A percentile compares a stretch with the other conserved stretches of the same genome.
phyloP scores from a whole-genome alignment of 352 stramenopile species.

The Pythium folliculosum region DNA sequence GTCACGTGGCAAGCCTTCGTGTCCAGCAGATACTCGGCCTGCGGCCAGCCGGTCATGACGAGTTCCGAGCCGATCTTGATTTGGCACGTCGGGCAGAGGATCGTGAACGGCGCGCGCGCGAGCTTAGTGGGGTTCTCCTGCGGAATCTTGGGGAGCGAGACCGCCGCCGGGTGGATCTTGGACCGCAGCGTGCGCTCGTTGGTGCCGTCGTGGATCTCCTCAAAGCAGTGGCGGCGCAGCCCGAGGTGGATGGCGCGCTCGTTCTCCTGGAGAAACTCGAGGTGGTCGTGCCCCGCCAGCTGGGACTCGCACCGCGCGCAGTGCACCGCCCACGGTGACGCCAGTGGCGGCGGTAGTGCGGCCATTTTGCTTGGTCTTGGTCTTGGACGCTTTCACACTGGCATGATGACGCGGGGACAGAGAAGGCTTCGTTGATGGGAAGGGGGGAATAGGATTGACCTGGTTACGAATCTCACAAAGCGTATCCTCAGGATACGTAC shows the following conservation, averaged over 20 bases:
- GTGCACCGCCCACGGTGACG: slow-evolving; percentile 22
- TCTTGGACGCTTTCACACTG: not conserved
- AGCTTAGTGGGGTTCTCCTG: slow-evolving; percentile 38
- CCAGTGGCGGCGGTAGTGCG: not conserved
- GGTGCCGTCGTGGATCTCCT: slow-evolving; percentile 9
- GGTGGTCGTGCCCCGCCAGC: slow-evolving; percentile 30
- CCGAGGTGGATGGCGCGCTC: slow-evolving; percentile 48
- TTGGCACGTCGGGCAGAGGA: slow-evolving; percentile 51
- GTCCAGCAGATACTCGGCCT: slow-evolving; percentile 47
- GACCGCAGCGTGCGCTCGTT: slow-evolving; percentile 26
- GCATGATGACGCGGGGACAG: not conserved
- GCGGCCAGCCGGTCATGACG: slow-evolving; percentile 30
- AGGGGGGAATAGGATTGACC: slow-evolving; percentile 6
- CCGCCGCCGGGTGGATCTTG: not conserved
- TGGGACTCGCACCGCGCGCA: slow-evolving; percentile 23
- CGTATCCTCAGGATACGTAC: slow-evolving; percentile 17
- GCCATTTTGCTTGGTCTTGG: not conserved
- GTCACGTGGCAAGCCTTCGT: slow-evolving; percentile 47
- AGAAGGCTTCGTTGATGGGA: not conserved
- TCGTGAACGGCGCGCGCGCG: slow-evolving; percentile 52
- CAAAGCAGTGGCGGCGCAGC: slow-evolving; percentile 41
- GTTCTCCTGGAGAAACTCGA: slow-evolving; percentile 58
- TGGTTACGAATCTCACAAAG: slow-evolving; percentile 3
- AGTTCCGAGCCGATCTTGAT: slow-evolving; percentile 52
- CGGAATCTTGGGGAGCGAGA: slow-evolving; percentile 46